Conservation (phyloP, 441 rosid genomes). For the Bruguiera hainesii region DNA sequence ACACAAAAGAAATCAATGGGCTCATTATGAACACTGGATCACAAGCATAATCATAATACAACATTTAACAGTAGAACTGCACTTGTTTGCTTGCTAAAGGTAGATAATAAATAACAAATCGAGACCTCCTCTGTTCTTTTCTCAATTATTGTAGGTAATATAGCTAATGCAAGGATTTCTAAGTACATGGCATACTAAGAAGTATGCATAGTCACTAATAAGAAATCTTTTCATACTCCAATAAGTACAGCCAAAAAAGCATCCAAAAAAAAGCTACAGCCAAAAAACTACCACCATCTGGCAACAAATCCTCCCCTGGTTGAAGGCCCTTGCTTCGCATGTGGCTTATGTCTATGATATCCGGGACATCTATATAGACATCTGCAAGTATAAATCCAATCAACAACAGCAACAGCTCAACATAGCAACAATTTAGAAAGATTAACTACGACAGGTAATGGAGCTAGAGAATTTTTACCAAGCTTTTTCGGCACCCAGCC, state of each 20-base stretch:
- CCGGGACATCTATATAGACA: conserved; percentile 95
- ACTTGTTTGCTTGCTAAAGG: not conserved
- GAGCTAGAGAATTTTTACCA: conserved; percentile 41
- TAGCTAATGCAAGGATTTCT: no score
- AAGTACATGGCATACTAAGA: not conserved
- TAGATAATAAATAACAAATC: no score
- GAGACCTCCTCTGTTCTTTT: no score
- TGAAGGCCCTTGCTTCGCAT: conserved; percentile 96
- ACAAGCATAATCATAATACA: not conserved
- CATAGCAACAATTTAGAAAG: conserved; percentile 9
- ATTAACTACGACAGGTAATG: conserved; percentile 11
- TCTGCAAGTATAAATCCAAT: conserved; percentile 42
- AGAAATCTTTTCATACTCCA: no score
- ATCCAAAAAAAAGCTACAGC: not conserved
- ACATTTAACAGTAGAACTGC: not conserved
- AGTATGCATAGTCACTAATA: not conserved
- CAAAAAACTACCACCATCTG: conserved; percentile 59
- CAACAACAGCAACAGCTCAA: conserved; percentile 14
- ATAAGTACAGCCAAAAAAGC: not conserved
- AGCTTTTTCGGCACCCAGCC: conserved; percentile 99
- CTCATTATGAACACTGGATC: not conserved
- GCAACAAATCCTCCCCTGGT: conserved; percentile 89
- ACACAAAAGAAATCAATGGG: not conserved
- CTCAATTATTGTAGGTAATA: no score
- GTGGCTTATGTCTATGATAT: conserved; percentile 83